Base-by-base conservation (phyloP, 805 yeast genomes). In the Cyberlindnera americana region DNA sequence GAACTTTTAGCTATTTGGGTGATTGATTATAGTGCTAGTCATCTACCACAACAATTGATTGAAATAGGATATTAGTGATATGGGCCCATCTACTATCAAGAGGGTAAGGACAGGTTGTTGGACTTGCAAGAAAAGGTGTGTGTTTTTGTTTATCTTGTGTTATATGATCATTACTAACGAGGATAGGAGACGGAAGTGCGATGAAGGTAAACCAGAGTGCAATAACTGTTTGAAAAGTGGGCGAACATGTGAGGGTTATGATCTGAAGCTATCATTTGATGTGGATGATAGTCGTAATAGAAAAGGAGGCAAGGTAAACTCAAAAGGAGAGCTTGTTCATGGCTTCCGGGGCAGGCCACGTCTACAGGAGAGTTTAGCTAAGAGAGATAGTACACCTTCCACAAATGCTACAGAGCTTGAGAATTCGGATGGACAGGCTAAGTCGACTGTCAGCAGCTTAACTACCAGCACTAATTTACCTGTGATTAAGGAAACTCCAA, bases 71-170 rank as follows among this genome's bases (percentile, higher is more conserved):
- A n/a, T n/a, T n/a, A n/a, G n/a, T n/a, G n/a, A n/a, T 14, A 25
- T 27, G 38, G 31, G 22, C 8, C 29, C 34, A 4, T 9, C 40
- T 5, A 32, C 36, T 23, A 47, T 47, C 23, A 43, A 27, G 16
- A 38, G 50, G 25, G 78, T 77, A 6, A 57, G 81, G 43, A 74
- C 73, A 4, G 82, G 81, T 0, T 76, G 82, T 45, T 71, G 78
- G 70, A 75, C 78, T 1, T 76, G 82, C 53, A 75, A 75, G 48
- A 64, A 59, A 43, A 60, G 75, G 73, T 68, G 47, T 23, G 72
- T 54, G 11, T 16, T 33, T 23, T 24, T 3, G 7, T 37, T 16
- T 7, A 21, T 7, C 6, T 21, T 19, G 11, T 16, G 11, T 9
- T 13, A 19, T 11, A 19, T 5, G 13, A 12, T 9, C 15, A 14